Evolutionary conservation across 805 yeast species (phyloP), one percentile per base, ranked within the genome.

Genomic region (Candida taoyuanica): DNA sequence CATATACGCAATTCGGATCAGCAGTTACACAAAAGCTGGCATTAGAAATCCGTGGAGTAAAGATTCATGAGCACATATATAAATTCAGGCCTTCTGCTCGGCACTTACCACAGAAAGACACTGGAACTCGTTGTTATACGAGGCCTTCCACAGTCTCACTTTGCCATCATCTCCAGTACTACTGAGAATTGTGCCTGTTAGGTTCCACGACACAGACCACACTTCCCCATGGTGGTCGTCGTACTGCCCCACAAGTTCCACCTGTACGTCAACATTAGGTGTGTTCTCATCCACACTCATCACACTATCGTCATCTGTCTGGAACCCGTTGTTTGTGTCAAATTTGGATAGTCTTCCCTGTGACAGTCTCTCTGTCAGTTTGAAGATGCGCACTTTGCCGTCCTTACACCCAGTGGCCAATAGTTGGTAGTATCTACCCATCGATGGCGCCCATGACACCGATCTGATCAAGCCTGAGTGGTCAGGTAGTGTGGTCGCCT

Each of bases 341-440:
- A 17, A 25, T 25, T 17, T 32, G 18, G 21, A 12, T n/a, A 37
- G 43, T 23, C 28, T 28, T 12, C 37, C 29, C 26, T 28, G 46
- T 8, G 47, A 26, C 5, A 53, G 40, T 23, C 55, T 48, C 43
- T 81, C 88, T 4, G 68, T 67, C 5, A 88, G 67, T 59, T 84
- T 85, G 69, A 81, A 91, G 3, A 93, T 81, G 37, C 98, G 74
- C 9, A 93, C 88, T 53, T 70, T 77, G 1, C 98, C 98, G 59
- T 93, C 99, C 58, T 88, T 88, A 58, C 96, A 88, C 5, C 94
- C 98, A 0, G 98, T 91, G 1, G 99, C 98, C 30, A 93, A 70
- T 33, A 89, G 65, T 51, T 91, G 95, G 58, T 77, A 85, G 46
- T 81, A 78, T 49, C 96, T 69, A 3, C 98, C 98, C 82, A 89